These are phyloP conservation scores for Aechmea fasciata DNA, from an alignment of 176 grass and related monocot genomes.

Conservation along the genomic window DNA sequence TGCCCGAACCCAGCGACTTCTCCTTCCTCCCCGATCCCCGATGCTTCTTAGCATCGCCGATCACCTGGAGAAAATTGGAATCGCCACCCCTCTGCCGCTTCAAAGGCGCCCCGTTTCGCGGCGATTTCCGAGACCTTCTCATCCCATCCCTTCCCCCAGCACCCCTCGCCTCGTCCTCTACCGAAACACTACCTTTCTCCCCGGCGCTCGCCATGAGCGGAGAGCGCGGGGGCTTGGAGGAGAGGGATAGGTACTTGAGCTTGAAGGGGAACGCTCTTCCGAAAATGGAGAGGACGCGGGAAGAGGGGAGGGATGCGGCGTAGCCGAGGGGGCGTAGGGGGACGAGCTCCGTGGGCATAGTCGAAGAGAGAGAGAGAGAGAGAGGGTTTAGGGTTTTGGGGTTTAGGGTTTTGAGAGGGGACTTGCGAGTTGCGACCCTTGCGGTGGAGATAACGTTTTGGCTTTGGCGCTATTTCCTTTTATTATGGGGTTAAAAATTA, in stretches of 20 bases:
- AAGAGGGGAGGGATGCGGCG: neutral
- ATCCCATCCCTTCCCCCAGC: neutral
- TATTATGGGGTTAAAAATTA: no score
- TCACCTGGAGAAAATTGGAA: neutral
- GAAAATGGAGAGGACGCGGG: constrained; percentile 27
- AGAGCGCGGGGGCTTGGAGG: constrained; percentile 13
- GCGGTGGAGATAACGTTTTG: no score
- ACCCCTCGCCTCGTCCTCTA: constrained; percentile 23
- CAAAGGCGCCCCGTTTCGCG: constrained; percentile 7
- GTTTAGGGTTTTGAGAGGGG: neutral
- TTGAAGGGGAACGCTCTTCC: constrained; percentile 42
- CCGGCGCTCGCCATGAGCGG: constrained; percentile 12
- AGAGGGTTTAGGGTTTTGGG: constrained; percentile 14
- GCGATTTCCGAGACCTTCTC: neutral
- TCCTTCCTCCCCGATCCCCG: constrained; percentile 7
- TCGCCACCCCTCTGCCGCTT: constrained; percentile 5
- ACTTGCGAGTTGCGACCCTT: no score
- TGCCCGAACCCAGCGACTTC: constrained; percentile 8
- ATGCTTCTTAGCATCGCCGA: constrained; percentile 11
- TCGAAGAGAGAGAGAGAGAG: neutral
- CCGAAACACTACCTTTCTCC: constrained; percentile 18
- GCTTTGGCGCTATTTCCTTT: no score
- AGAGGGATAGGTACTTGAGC: constrained; percentile 22
- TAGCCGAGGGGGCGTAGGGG: constrained; percentile 24
- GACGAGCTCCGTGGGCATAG: neutral